Evolutionary conservation across 495 filamentous ascomycete genomes (phyloP).

Genomic region (Beverwykella pulmonaria): DNA sequence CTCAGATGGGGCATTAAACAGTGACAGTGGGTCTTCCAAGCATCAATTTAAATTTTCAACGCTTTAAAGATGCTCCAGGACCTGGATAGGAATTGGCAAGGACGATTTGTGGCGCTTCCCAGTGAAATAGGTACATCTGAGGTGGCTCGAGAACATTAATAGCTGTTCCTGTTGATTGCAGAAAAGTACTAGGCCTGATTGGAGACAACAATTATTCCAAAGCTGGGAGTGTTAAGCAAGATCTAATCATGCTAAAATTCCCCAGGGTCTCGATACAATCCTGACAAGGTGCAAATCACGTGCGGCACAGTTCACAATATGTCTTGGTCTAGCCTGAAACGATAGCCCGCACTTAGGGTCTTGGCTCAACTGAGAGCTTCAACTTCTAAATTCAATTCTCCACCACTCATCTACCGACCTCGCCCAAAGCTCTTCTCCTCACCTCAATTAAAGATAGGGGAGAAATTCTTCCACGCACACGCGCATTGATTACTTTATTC

Average conservation of each 20-base stretch:
- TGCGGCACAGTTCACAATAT: not conserved
- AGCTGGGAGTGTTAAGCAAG: not conserved
- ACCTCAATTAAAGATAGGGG: no score
- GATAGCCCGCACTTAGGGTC: not conserved
- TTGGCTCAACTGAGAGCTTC: not conserved
- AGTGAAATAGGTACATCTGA: no score
- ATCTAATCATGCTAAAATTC: not conserved
- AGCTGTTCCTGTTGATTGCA: no score
- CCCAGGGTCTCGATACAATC: not conserved
- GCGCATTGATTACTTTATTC: no score
- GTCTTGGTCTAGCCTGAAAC: not conserved
- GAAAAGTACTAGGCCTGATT: no score
- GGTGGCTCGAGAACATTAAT: no score
- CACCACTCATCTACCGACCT: not conserved
- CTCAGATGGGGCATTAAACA: not conserved
- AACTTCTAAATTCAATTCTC: not conserved
- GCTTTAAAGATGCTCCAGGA: not conserved
- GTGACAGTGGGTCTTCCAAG: not conserved
- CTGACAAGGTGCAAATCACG: not conserved
- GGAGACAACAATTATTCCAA: no score
- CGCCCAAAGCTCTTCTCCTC: no score
- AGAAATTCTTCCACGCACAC: no score
- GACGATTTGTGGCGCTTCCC: no score
- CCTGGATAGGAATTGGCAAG: not conserved
- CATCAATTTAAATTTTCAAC: not conserved